Evolutionary conservation across 2,329 filamentous ascomycete genomes (phyloP), one percentile per base, ranked within the genome.

Genomic region (Calonectria hongkongensis): DNA sequence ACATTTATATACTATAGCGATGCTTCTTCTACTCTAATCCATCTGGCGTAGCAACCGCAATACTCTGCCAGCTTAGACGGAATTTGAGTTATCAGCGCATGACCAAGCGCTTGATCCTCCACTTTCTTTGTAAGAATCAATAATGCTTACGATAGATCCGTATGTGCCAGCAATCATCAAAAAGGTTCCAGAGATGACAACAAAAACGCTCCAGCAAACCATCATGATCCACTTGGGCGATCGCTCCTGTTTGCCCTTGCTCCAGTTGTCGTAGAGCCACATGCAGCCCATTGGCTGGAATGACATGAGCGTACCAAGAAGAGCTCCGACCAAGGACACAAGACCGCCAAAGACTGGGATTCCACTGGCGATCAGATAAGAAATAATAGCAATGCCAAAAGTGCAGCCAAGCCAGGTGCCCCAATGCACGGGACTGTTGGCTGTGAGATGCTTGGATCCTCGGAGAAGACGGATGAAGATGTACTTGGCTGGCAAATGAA

Each of bases 21-120:
- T 33, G 21, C 6, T 58, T 25, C 13, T 27, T 39, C 13, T 21
- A 18, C n/a, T 9, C 12, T 18, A 41, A 41, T 27, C 3, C 3
- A 12, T 48, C 45, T 25, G 25, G 5, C 45, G 10, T 5, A n/a
- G 18, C 21, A 13, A 25, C n/a, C 18, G 9, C 4, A 48, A 48
- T 10, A 48, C n/a, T 7, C 43, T 25, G 15, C 12, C 15, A 28
- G 16, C 9, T 33, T 48, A 67, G 21, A 36, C 27, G 12, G 78
- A 79, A 68, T 79, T 75, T 6, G 84, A 86, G 75, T 86, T 86
- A 66, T 86, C 84, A 0, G 82, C 82, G 68, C 84, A 86, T 0
- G 84, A 83, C 79, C 83, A 86, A 0, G 83, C 83, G 4, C 77
- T 75, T 27, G 84, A 83, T 0, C 84, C 84, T 7, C 82, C 82